Percentiles rank a stretch among this genome's conserved stretches.
phyloP scores from a whole-genome alignment of 768 basidiomycete species.

The Suillus ampliporus region DNA sequence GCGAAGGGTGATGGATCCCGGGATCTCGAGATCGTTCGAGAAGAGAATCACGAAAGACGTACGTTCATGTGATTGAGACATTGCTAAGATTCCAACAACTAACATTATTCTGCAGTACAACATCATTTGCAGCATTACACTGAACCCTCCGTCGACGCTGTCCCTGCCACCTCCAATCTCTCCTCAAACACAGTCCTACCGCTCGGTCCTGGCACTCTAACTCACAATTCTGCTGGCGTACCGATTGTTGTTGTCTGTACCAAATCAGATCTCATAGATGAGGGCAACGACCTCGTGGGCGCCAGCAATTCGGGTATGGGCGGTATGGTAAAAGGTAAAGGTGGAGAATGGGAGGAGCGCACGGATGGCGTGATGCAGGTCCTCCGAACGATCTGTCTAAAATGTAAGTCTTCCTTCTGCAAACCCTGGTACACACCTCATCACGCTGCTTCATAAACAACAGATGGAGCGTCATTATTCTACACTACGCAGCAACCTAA shows the following conservation, averaged over 20 bases:
- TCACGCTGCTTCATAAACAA: constrained; percentile 13
- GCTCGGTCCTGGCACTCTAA: constrained; percentile 82
- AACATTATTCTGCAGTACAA: constrained; percentile 62
- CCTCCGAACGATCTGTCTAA: constrained; percentile 89
- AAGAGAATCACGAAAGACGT: constrained; percentile 87
- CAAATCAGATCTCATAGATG: constrained; percentile 93
- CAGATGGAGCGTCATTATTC: constrained; percentile 92
- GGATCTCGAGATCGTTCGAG: constrained; percentile 75
- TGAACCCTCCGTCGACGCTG: constrained; percentile 74
- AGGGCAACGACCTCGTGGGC: constrained; percentile 70
- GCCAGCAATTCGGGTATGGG: constrained; percentile 82
- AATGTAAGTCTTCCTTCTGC: constrained; percentile 63
- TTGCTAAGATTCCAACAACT: constrained; percentile 5
- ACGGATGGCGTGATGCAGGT: constrained; percentile 96
- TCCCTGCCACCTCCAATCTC: constrained; percentile 66
- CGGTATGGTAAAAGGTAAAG: constrained; percentile 90
- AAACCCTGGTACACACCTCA: not conserved
- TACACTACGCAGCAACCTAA: constrained; percentile 86
- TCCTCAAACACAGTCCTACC: constrained; percentile 74
- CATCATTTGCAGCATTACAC: constrained; percentile 88
- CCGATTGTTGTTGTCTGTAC: constrained; percentile 91
- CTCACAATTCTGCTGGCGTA: constrained; percentile 84
- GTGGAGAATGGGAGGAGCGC: constrained; percentile 92
- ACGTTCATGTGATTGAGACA: constrained; percentile 36
- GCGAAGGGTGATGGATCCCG: constrained; percentile 67